Percentiles rank a stretch among this genome's conserved stretches.
phyloP scores from a whole-genome alignment of 805 yeast genomes.

The Yarrowia bubula region DNA sequence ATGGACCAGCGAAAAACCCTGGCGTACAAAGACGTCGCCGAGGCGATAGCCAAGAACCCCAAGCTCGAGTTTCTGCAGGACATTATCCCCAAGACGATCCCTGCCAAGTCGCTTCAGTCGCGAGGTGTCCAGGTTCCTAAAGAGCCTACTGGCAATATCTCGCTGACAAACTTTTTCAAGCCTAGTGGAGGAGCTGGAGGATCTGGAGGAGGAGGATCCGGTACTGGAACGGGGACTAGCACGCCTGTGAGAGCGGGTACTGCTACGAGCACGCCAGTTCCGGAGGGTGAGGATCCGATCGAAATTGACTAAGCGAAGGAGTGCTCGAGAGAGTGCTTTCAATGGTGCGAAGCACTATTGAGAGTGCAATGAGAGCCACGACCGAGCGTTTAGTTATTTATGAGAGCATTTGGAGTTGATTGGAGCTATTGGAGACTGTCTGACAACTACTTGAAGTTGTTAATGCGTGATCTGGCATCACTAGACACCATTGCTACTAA shows the following conservation, averaged over 20 bases:
- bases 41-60: slow-evolving; percentile 58
- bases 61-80: slow-evolving; percentile 54
- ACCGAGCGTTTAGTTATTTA: too few species aligned
- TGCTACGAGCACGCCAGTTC: slow-evolving; percentile 4
- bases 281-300: slow-evolving; percentile 1
- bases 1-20: slow-evolving; percentile 65
- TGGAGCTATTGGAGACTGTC: too few species aligned
- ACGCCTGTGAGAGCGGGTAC: slow-evolving; percentile 3
- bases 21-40: slow-evolving; percentile 67
- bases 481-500: too few species aligned
- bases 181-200: background rate
- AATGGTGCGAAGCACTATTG: too few species aligned
- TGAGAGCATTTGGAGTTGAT: too few species aligned
- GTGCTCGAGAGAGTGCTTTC: background rate
- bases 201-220: background rate
- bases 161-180: slow-evolving; percentile 20
- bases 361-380: too few species aligned
- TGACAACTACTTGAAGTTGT: too few species aligned
- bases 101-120: background rate
- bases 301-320: background rate
- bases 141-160: slow-evolving; percentile 20
- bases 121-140: slow-evolving; percentile 8
- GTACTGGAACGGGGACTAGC: background rate
- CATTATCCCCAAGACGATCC: slow-evolving; percentile 14
- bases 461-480: too few species aligned